phyloP scores from a whole-genome alignment of 345 rosid genomes.

The Eucalyptus curtisii region DNA sequence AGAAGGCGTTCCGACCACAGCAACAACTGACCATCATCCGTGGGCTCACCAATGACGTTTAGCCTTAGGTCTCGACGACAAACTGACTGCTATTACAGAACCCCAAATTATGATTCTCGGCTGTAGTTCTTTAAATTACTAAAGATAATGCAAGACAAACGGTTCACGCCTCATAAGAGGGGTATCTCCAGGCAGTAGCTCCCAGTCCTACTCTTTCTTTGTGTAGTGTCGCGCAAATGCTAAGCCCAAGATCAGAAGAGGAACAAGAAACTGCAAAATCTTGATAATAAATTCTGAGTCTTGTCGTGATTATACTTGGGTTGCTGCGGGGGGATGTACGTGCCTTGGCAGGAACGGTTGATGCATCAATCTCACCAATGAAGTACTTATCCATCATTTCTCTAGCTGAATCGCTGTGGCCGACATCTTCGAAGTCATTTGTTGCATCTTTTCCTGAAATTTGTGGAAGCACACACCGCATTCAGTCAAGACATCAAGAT shows the following conservation, averaged over 20 bases:
- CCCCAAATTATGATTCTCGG: not conserved
- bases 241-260: slow-evolving; percentile 72
- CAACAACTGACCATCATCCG: not conserved
- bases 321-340: slow-evolving; percentile 39
- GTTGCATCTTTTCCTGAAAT: slow-evolving; percentile 83
- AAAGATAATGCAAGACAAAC: not conserved
- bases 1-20: not conserved
- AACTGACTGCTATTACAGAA: not conserved
- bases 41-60: not conserved
- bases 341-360: slow-evolving; percentile 43
- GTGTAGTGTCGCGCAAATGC: slow-evolving; percentile 68
- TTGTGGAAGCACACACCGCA: not conserved
- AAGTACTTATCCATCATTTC: slow-evolving; percentile 63
- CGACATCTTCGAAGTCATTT: slow-evolving; percentile 86
- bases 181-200: not conserved
- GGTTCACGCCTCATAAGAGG: not conserved
- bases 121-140: not conserved
- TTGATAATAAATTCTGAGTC: slow-evolving; percentile 56
- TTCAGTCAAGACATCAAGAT: not conserved
- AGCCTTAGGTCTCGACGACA: not conserved
- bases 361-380: slow-evolving; percentile 64
- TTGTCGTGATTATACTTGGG: slow-evolving; percentile 35
- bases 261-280: slow-evolving; percentile 84
- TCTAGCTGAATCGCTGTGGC: slow-evolving; percentile 90
- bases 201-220: slow-evolving; percentile 52